Conservation (phyloP, 805 yeast genomes). For the Saturnispora serradocipensis region DNA sequence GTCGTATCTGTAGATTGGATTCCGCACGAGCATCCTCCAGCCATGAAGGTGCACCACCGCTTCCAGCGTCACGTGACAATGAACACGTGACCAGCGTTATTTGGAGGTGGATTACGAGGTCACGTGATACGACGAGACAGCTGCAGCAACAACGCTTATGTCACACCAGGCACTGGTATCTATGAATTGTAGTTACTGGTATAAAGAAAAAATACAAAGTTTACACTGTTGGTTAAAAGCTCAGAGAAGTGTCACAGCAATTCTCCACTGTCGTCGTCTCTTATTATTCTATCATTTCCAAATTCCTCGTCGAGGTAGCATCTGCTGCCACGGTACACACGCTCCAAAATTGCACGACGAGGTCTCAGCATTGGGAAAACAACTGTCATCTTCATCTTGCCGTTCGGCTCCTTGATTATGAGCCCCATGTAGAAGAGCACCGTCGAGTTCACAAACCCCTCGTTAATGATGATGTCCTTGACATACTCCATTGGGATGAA, state of each 20-base stretch:
- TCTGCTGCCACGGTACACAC: conserved; percentile 21
- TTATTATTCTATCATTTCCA: not conserved
- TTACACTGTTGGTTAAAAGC: not conserved
- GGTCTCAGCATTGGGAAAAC: conserved; percentile 27
- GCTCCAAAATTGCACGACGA: conserved; percentile 22
- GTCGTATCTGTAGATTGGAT: no score
- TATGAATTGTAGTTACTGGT: not conserved
- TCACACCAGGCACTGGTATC: no score
- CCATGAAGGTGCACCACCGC: no score
- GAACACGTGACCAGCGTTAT: no score
- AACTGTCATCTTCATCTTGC: conserved; percentile 18
- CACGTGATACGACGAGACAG: no score
- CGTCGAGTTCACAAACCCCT: conserved; percentile 61
- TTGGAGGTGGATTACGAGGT: no score
- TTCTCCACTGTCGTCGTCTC: not conserved
- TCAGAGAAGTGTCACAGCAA: not conserved
- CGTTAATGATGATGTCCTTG: conserved; percentile 62
- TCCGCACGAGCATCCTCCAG: no score
- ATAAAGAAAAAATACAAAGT: not conserved
- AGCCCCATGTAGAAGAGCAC: conserved; percentile 59
- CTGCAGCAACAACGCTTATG: no score
- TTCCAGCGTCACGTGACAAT: no score
- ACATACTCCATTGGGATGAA: conserved; percentile 52
- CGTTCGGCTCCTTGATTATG: conserved; percentile 34
- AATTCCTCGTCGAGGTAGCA: not conserved